These are phyloP conservation scores for Asterophora lycoperdoides DNA, from an alignment of 768 basidiomycete species.

Conservation along the genomic window DNA sequence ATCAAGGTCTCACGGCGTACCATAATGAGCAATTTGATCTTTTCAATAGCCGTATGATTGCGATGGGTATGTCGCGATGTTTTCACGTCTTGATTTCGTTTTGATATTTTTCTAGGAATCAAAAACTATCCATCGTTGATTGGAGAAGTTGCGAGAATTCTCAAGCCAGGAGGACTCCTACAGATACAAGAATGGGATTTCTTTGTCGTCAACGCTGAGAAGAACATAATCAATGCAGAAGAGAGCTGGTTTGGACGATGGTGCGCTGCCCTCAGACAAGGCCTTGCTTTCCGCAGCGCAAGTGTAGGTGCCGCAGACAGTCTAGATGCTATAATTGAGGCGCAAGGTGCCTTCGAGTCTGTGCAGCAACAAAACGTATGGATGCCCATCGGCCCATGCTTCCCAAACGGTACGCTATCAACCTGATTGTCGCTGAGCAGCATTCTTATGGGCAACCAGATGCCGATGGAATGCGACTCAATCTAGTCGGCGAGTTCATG, in stretches of 20 bases:
- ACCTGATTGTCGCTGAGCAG: background rate
- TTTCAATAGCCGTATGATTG: slow-evolving; percentile 2
- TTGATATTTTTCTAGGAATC: background rate
- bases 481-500: slow-evolving; percentile 6
- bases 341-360: background rate
- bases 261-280: slow-evolving; percentile 3
- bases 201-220: slow-evolving; percentile 1
- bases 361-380: slow-evolving; percentile 5
- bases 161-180: slow-evolving; percentile 1
- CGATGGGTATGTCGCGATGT: background rate
- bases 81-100: background rate
- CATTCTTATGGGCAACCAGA: background rate
- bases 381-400: slow-evolving; percentile 8
- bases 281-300: slow-evolving; percentile 1
- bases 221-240: background rate
- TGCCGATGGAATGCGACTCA: slow-evolving; percentile 5
- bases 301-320: slow-evolving; percentile 1
- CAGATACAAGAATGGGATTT: slow-evolving; percentile 7
- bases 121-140: slow-evolving; percentile 3
- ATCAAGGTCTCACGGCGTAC: slow-evolving; percentile 1
- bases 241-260: slow-evolving; percentile 6
- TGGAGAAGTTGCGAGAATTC: background rate
- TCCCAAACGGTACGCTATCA: slow-evolving; percentile 1
- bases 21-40: background rate
- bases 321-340: background rate